phyloP scores from a whole-genome alignment of 768 basidiomycete species.

The Dentipellis fragilis region DNA sequence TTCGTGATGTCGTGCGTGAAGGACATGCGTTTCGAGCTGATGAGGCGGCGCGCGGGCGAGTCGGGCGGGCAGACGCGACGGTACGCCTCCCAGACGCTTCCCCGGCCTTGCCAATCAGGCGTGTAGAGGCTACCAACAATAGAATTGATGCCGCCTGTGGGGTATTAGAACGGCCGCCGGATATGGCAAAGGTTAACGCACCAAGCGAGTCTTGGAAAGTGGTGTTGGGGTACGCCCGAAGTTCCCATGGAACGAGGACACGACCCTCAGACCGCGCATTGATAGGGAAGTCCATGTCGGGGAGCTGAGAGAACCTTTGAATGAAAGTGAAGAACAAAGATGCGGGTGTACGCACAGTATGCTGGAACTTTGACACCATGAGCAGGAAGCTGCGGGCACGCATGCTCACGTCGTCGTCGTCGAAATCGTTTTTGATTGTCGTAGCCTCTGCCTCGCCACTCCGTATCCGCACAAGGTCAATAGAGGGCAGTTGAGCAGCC shows the following conservation, averaged over 20 bases:
- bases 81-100: constrained; percentile 91
- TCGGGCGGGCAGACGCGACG: constrained; percentile 81
- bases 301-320: constrained; percentile 41
- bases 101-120: constrained; percentile 78
- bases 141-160: constrained; percentile 27
- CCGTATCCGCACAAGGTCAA: constrained; percentile 77
- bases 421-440: constrained; percentile 44
- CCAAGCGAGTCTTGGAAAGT: constrained; percentile 33
- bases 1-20: constrained; percentile 23
- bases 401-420: constrained; percentile 62
- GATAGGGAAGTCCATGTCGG: constrained; percentile 91
- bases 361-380: constrained; percentile 65
- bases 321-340: background rate
- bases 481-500: constrained; percentile 74
- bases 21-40: constrained; percentile 58
- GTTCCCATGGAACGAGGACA: constrained; percentile 89
- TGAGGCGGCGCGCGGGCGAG: constrained; percentile 73
- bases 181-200: constrained; percentile 10
- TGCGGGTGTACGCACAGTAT: constrained; percentile 33
- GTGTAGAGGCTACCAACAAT: constrained; percentile 42
- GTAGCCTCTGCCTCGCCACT: constrained; percentile 51
- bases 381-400: constrained; percentile 67
- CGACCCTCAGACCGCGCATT: constrained; percentile 92
- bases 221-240: constrained; percentile 60
- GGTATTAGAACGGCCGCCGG: background rate